Evolutionary conservation across 176 grass and related monocot genomes (phyloP).

Genomic region (Neostapfia colusana): DNA sequence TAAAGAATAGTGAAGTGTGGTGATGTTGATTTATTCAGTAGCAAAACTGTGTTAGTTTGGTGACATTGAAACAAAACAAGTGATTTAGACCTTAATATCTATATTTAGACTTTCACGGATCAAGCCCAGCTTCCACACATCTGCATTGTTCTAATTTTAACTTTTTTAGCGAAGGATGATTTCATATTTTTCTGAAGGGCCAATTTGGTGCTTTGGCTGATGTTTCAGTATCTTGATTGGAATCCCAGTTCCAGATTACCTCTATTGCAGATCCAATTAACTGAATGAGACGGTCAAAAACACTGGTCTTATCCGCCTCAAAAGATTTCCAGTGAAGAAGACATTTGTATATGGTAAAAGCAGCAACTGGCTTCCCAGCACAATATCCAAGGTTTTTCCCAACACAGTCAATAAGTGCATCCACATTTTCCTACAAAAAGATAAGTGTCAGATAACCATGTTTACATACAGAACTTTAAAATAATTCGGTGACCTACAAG

Average conservation of each 20-base stretch:
- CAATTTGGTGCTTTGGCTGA: neutral
- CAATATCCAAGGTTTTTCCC: conserved; percentile 81
- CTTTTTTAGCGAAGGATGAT: neutral
- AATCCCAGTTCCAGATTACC: conserved; percentile 54
- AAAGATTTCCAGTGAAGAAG: conserved; percentile 99
- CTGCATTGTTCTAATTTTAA: conserved; percentile 11
- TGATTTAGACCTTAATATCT: neutral
- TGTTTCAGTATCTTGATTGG: conserved; percentile 18
- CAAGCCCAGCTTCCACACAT: conserved; percentile 16
- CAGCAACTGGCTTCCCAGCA: conserved; percentile 86
- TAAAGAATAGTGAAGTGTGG: neutral
- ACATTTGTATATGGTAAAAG: conserved; percentile 92
- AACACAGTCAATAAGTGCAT: conserved; percentile 79
- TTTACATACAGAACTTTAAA: conserved; percentile 31
- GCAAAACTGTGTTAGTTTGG: neutral
- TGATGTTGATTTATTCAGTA: conserved; percentile 1
- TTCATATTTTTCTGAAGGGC: conserved; percentile 1
- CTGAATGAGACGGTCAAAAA: conserved; percentile 98
- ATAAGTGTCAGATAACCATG: conserved; percentile 37
- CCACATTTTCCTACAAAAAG: conserved; percentile 76
- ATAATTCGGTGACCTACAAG: conserved; percentile 54
- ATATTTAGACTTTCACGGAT: neutral
- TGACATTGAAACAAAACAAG: neutral
- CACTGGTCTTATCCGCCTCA: conserved; percentile 90
- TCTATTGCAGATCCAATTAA: conserved; percentile 95